Percentiles rank a stretch among this genome's conserved stretches.
These are phyloP conservation scores for Euphorbia lathyris DNA, from an alignment of 345 rosid genomes.

Conservation along the genomic window DNA sequence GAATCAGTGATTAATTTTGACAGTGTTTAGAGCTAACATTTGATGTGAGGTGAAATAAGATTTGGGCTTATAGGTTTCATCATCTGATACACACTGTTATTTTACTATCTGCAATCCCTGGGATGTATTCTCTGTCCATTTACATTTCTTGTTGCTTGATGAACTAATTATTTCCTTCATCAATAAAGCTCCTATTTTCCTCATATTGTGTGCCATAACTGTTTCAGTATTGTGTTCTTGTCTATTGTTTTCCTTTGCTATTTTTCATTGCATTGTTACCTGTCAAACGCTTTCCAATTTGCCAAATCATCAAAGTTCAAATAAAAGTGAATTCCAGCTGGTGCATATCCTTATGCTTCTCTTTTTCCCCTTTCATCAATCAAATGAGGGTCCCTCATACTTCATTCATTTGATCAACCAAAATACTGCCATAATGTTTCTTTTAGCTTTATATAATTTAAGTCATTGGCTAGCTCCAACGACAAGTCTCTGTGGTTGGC, in stretches of 20 bases:
- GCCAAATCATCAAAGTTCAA: neutral
- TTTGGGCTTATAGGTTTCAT: too few species aligned
- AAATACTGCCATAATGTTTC: neutral
- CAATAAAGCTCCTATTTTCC: too few species aligned
- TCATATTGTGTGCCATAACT: too few species aligned
- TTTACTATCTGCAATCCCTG: too few species aligned
- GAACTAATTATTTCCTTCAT: too few species aligned
- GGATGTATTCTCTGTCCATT: too few species aligned
- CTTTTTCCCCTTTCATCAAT: neutral
- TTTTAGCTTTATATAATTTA: neutral
- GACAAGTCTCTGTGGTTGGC: neutral
- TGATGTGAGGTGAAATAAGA: neutral
- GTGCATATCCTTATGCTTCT: neutral
- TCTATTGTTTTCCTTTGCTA: too few species aligned
- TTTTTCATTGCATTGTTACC: too few species aligned
- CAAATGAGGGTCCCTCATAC: neutral
- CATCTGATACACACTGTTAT: too few species aligned
- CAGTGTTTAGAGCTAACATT: neutral
- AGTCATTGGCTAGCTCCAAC: neutral
- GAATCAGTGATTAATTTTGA: neutral
- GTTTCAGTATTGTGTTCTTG: too few species aligned
- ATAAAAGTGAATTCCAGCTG: neutral
- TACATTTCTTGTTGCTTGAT: too few species aligned
- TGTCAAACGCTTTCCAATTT: neutral
- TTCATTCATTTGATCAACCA: neutral